Evolutionary conservation across 2,329 filamentous ascomycete genomes (phyloP).

Genomic region (Xylariales sp.): DNA sequence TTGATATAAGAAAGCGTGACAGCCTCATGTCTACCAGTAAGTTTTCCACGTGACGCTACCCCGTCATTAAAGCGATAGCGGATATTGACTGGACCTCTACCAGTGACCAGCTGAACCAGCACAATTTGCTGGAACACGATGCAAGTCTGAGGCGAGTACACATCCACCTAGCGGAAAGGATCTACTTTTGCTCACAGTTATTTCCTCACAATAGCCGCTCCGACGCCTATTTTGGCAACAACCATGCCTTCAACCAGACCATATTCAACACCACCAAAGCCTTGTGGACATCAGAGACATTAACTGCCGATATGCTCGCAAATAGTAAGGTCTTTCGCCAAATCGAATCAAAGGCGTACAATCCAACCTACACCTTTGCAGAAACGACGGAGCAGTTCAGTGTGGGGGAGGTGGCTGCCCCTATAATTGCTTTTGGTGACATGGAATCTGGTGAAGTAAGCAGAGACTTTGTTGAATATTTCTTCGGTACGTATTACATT

Average conservation of each 20-base stretch:
- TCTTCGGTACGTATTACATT: constrained; percentile 26
- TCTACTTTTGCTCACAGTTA: background rate
- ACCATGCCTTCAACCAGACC: constrained; percentile 1
- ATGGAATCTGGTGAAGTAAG: constrained; percentile 25
- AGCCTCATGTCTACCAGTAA: too few species aligned
- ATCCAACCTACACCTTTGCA: constrained; percentile 9
- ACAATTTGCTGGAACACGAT: constrained; percentile 8
- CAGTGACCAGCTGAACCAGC: constrained; percentile 8
- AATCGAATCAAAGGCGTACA: background rate
- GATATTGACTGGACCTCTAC: background rate
- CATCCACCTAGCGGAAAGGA: background rate
- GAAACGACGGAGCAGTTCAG: constrained; percentile 29
- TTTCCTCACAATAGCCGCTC: background rate
- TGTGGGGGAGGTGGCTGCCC: constrained; percentile 34
- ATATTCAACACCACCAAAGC: constrained; percentile 1
- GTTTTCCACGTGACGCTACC: too few species aligned
- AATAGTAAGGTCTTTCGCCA: background rate
- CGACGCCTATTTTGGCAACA: constrained; percentile 2
- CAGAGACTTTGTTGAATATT: constrained; percentile 24
- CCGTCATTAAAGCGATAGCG: too few species aligned
- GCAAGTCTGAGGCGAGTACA: constrained; percentile 6
- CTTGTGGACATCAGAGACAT: background rate
- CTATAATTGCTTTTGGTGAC: constrained; percentile 34
- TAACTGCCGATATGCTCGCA: constrained; percentile 11
- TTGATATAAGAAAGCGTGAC: too few species aligned